These are phyloP conservation scores for Lentithecium fluviatile DNA, from an alignment of 495 filamentous ascomycete species.

Conservation along the genomic window DNA sequence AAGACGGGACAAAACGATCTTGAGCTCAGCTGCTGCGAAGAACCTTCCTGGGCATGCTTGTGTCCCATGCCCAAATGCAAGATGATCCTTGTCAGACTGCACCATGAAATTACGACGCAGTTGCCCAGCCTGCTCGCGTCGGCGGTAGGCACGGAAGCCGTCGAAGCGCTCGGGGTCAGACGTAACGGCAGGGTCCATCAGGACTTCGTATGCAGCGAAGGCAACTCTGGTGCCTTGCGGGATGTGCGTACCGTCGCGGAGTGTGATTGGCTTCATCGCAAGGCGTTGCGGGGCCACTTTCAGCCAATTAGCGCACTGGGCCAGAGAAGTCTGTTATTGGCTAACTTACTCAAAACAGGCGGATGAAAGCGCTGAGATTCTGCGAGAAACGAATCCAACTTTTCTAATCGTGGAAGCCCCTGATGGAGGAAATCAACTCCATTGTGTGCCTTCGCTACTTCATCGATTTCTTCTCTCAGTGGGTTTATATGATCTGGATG, in stretches of 20 bases:
- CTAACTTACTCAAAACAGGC: too few relatives aligned
- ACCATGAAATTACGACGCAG: slow-evolving; percentile 47
- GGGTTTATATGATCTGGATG: slow-evolving; percentile 47
- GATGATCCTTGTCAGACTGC: slow-evolving; percentile 45
- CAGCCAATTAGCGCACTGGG: too few relatives aligned
- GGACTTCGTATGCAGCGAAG: neutral
- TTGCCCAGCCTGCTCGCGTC: slow-evolving; percentile 43
- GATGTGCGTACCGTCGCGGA: slow-evolving; percentile 31
- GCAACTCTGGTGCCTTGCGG: neutral
- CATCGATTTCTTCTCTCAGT: slow-evolving; percentile 53
- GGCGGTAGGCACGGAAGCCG: slow-evolving; percentile 52
- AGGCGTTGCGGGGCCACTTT: too few relatives aligned
- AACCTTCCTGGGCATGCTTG: slow-evolving; percentile 58
- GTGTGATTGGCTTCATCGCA: neutral
- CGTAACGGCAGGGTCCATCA: slow-evolving; percentile 1
- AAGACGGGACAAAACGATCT: slow-evolving; percentile 40
- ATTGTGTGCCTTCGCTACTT: slow-evolving; percentile 36
- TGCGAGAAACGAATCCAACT: slow-evolving; percentile 57
- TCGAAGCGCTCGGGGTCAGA: slow-evolving; percentile 52
- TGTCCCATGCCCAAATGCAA: slow-evolving; percentile 51
- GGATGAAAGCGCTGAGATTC: slow-evolving; percentile 47
- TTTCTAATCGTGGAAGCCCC: slow-evolving; percentile 44
- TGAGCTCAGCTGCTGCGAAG: slow-evolving; percentile 52
- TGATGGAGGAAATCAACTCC: slow-evolving; percentile 43
- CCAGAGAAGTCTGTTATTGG: too few relatives aligned